phyloP scores from a whole-genome alignment of 2,329 filamentous ascomycete species.

The Calonectria fujianensis region DNA sequence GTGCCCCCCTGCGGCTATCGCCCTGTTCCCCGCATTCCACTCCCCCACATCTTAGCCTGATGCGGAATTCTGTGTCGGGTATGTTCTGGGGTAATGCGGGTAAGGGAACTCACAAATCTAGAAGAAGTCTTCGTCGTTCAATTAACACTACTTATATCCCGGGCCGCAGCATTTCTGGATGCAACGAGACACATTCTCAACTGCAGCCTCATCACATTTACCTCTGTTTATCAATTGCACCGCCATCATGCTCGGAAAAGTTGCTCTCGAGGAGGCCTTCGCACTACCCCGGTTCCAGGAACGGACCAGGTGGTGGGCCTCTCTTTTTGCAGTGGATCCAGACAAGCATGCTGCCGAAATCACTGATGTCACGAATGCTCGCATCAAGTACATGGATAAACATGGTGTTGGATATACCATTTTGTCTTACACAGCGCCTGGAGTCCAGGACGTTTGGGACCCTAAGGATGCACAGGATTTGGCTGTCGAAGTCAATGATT shows the following conservation, averaged over 20 bases:
- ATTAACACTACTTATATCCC: background rate
- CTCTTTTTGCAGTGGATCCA: conserved; percentile 74
- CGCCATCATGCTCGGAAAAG: conserved; percentile 73
- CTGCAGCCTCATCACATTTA: background rate
- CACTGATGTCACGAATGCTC: conserved; percentile 62
- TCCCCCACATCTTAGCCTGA: background rate
- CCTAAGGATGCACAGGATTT: conserved; percentile 63
- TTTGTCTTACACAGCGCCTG: conserved; percentile 69
- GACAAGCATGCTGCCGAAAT: conserved; percentile 76
- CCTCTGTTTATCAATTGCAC: too few species aligned
- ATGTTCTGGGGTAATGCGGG: conserved; percentile 14
- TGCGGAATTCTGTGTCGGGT: conserved; percentile 1
- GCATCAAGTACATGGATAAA: conserved; percentile 66
- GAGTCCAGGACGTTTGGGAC: conserved; percentile 68
- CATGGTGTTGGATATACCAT: conserved; percentile 70
- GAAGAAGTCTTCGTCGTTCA: too few species aligned
- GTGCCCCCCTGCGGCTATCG: background rate
- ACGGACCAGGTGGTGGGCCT: conserved; percentile 77
- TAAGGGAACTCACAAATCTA: background rate
- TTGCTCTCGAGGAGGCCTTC: conserved; percentile 78
- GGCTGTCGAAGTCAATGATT: conserved; percentile 66
- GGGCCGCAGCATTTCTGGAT: background rate
- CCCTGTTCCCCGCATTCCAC: conserved; percentile 1
- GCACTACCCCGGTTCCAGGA: conserved; percentile 75
- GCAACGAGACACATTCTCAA: background rate